Percentiles rank a stretch among this genome's conserved stretches.
phyloP scores from a whole-genome alignment of 179 eudicot genomes.

The Silene noctiflora region DNA sequence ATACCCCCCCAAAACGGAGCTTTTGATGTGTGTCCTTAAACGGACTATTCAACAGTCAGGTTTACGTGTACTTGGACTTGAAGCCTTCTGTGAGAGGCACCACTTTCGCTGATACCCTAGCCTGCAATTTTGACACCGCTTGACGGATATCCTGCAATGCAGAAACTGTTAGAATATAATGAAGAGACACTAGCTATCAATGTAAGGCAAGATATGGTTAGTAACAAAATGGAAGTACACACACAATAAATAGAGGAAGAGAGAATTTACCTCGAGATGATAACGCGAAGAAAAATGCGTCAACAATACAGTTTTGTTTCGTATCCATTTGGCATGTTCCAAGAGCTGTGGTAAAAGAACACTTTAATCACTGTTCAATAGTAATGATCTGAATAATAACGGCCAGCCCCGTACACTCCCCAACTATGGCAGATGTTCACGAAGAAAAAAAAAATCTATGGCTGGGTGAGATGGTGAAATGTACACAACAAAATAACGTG shows the following conservation, averaged over 20 bases:
- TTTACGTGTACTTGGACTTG: slow-evolving; percentile 49
- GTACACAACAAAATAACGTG: no score
- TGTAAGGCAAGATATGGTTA: no score
- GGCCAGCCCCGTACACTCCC: no score
- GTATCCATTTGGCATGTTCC: slow-evolving; percentile 83
- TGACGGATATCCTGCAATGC: slow-evolving; percentile 69
- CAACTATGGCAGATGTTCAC: no score
- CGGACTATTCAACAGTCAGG: background rate
- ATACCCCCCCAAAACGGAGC: background rate
- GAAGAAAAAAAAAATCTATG: no score
- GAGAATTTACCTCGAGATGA: slow-evolving; percentile 62
- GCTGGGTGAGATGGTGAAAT: no score
- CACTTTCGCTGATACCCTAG: slow-evolving; percentile 86
- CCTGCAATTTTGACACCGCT: slow-evolving; percentile 77
- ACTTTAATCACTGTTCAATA: slow-evolving; percentile 12
- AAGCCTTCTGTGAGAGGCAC: slow-evolving; percentile 84
- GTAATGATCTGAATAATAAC: background rate
- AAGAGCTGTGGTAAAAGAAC: slow-evolving; percentile 53
- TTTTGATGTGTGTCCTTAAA: background rate
- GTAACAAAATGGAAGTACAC: background rate
- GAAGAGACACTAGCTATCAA: no score
- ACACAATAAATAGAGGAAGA: background rate
- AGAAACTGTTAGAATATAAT: background rate
- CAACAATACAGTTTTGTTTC: slow-evolving; percentile 67
- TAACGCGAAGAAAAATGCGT: slow-evolving; percentile 96